phyloP scores from a whole-genome alignment of 441 rosid genomes.

The Adansonia gregorii region DNA sequence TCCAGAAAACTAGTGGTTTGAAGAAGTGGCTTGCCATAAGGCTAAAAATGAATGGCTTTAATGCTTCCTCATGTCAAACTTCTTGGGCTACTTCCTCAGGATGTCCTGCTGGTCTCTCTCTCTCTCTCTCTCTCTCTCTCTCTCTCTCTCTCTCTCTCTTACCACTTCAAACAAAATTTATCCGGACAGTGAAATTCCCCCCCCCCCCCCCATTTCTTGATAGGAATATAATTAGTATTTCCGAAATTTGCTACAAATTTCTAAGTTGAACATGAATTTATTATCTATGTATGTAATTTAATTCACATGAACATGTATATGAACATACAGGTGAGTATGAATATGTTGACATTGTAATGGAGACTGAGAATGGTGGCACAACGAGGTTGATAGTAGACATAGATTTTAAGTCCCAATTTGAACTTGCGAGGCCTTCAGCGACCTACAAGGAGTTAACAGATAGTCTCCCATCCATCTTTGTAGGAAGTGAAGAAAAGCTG shows the following conservation, averaged over 20 bases:
- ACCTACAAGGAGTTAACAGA: conserved; percentile 44
- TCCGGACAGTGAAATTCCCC: neutral
- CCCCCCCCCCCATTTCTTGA: neutral
- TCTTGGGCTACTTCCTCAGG: conserved; percentile 55
- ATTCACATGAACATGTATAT: conserved; percentile 10
- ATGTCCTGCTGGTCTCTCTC: conserved; percentile 50
- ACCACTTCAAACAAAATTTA: neutral
- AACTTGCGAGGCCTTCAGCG: conserved; percentile 50
- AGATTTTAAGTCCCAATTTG: conserved; percentile 59
- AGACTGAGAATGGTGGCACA: conserved; percentile 18
- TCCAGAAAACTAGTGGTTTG: conserved; percentile 28
- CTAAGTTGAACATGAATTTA: neutral
- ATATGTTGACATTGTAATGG: conserved; percentile 43
- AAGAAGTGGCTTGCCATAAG: conserved; percentile 46
- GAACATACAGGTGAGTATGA: conserved; percentile 40
- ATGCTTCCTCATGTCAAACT: conserved; percentile 50
- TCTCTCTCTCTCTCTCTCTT: conserved; percentile 20
- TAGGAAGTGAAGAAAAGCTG: conserved; percentile 52
- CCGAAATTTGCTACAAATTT: conserved; percentile 8
- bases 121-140: neutral
- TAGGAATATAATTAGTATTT: neutral
- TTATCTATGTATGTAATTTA: neutral
- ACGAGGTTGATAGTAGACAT: conserved; percentile 54
- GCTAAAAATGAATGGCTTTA: conserved; percentile 51
- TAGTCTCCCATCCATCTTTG: conserved; percentile 45